Conservation (phyloP, 495 filamentous ascomycete genomes). For the Annulohypoxylon maeteangense region DNA sequence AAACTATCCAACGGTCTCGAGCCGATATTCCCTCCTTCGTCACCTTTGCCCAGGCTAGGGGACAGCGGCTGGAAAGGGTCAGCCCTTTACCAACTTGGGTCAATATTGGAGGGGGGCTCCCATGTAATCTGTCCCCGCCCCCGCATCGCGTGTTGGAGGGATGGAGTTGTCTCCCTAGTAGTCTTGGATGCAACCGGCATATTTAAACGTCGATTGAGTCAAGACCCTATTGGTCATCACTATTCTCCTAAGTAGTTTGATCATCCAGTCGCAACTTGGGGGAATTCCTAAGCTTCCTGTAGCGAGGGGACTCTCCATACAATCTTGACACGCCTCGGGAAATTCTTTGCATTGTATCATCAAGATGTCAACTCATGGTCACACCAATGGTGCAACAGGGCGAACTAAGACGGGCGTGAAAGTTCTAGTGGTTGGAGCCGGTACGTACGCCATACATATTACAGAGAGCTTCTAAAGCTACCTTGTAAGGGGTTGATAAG, state of each 20-base stretch:
- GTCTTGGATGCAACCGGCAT: constrained; percentile 32
- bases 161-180: constrained; percentile 27
- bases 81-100: constrained; percentile 5
- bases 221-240: constrained; percentile 27
- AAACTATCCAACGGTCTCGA: constrained; percentile 32
- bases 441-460: constrained; percentile 30
- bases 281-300: constrained; percentile 19
- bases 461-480: not conserved
- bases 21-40: constrained; percentile 2
- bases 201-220: constrained; percentile 31
- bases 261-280: constrained; percentile 23
- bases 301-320: constrained; percentile 24
- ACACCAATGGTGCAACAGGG: constrained; percentile 26
- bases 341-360: constrained; percentile 20
- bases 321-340: constrained; percentile 13
- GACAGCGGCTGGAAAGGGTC: constrained; percentile 17
- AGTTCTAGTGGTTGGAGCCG: constrained; percentile 66
- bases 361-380: constrained; percentile 37
- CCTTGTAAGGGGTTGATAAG: not conserved
- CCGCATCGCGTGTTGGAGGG: constrained; percentile 26
- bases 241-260: constrained; percentile 22
- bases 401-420: constrained; percentile 62
- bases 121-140: constrained; percentile 34
- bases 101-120: constrained; percentile 9
- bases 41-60: constrained; percentile 12